Percentiles rank a stretch among this genome's conserved stretches.
These are phyloP conservation scores for Lentinula edodes DNA, from an alignment of 768 basidiomycete species.

Conservation along the genomic window DNA sequence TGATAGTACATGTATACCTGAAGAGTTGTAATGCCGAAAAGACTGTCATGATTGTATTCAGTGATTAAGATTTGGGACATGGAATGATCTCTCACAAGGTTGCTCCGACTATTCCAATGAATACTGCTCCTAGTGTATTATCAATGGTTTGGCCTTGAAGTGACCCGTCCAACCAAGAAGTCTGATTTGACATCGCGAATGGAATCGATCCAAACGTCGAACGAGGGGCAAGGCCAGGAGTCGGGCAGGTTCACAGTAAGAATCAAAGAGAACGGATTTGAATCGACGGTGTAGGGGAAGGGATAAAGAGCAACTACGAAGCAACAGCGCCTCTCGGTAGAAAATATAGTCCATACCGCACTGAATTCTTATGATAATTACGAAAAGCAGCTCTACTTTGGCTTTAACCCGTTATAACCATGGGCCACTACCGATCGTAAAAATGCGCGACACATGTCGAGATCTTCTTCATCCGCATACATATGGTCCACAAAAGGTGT, in stretches of 20 bases:
- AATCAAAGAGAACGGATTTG: not conserved
- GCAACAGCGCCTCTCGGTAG: not conserved
- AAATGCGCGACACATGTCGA: not conserved
- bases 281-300: not conserved
- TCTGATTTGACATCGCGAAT: not conserved
- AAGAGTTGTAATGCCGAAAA: slow-evolving; percentile 18
- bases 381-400: not conserved
- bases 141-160: slow-evolving; percentile 10
- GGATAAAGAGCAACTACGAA: not conserved
- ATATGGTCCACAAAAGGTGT: not conserved
- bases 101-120: slow-evolving; percentile 21
- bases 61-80: not conserved
- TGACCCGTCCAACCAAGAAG: not conserved
- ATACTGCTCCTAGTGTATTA: slow-evolving; percentile 24
- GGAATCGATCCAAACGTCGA: not conserved
- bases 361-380: not conserved
- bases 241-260: not conserved
- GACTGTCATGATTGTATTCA: slow-evolving; percentile 2
- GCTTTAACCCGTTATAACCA: not conserved
- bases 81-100: slow-evolving; percentile 18
- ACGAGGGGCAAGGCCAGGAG: not conserved
- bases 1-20: slow-evolving; percentile 17
- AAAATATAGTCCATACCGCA: not conserved
- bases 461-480: not conserved
- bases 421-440: not conserved